Evolutionary conservation across 495 filamentous ascomycete genomes (phyloP).

Genomic region (Podospora comata): DNA sequence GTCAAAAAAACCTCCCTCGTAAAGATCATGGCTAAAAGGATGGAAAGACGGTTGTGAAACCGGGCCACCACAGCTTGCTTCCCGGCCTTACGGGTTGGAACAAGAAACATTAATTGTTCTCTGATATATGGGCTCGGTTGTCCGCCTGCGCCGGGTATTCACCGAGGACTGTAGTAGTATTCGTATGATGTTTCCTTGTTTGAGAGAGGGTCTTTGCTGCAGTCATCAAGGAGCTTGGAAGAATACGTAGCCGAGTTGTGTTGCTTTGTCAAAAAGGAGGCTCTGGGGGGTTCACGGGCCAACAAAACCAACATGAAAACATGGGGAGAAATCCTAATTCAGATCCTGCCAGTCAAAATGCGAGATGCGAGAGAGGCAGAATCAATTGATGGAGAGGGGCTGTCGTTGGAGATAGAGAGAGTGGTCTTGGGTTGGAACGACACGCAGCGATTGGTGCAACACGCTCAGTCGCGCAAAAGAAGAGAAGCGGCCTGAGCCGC

Average conservation of each 20-base stretch:
- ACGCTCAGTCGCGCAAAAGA: conserved; percentile 22
- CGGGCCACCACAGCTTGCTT: not conserved
- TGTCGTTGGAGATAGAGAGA: not conserved
- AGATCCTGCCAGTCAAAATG: not conserved
- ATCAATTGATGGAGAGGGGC: too few relatives aligned
- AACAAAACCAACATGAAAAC: too few relatives aligned
- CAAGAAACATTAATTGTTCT: not conserved
- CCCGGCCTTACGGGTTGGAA: not conserved
- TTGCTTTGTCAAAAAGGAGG: too few relatives aligned
- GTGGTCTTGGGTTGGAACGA: not conserved
- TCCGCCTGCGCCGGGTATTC: not conserved
- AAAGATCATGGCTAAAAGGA: not conserved
- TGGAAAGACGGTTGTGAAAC: not conserved
- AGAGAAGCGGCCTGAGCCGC: conserved; percentile 19
- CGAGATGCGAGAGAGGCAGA: conserved; percentile 17
- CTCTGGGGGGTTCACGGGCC: too few relatives aligned
- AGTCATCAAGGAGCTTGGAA: too few relatives aligned
- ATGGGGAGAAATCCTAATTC: not conserved
- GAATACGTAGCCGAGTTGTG: too few relatives aligned
- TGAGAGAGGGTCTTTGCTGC: not conserved
- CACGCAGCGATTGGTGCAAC: conserved; percentile 30
- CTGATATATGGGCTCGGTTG: not conserved
- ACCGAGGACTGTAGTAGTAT: not conserved
- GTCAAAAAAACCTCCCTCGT: not conserved
- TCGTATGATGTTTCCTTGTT: not conserved